Percentiles rank a stretch among this genome's conserved stretches.
Evolutionary conservation across 495 filamentous ascomycete genomes (phyloP).

Genomic region (Penicillium atrosanguineum): DNA sequence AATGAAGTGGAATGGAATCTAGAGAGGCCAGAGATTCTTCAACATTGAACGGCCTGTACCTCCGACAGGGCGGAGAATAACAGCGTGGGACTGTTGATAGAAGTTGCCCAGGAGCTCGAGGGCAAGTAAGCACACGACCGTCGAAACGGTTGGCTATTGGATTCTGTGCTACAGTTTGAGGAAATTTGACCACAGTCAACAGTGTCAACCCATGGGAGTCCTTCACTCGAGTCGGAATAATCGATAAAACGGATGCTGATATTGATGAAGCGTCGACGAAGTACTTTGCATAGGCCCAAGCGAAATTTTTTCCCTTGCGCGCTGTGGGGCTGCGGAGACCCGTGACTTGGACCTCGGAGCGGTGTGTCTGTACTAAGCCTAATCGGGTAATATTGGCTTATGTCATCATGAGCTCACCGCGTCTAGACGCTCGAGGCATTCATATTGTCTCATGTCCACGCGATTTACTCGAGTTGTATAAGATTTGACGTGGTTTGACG

Average conservation of each 20-base stretch:
- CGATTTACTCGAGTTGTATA: no score
- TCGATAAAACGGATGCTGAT: slow-evolving; percentile 20
- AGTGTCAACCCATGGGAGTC: slow-evolving; percentile 23
- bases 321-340: slow-evolving; percentile 21
- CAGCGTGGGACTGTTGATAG: slow-evolving; percentile 10
- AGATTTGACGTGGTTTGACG: no score
- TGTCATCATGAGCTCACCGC: slow-evolving; percentile 14
- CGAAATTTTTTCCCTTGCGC: slow-evolving; percentile 24
- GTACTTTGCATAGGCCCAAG: slow-evolving; percentile 6
- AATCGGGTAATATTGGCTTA: slow-evolving; percentile 18
- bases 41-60: slow-evolving; percentile 24
- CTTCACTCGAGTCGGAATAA: slow-evolving; percentile 9
- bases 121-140: slow-evolving; percentile 30
- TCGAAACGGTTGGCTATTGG: slow-evolving; percentile 3
- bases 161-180: slow-evolving; percentile 20
- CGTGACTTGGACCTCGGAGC: slow-evolving; percentile 18
- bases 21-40: slow-evolving; percentile 6
- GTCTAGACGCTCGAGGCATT: slow-evolving; percentile 7
- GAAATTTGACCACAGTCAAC: slow-evolving; percentile 5
- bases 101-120: slow-evolving; percentile 1
- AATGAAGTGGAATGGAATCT: slow-evolving; percentile 7
- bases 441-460: neutral
- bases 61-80: slow-evolving; percentile 5
- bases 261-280: slow-evolving; percentile 9
- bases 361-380: slow-evolving; percentile 17